A percentile compares a stretch with the other conserved stretches of the same genome.
Conservation (phyloP, 306 rosid species). For the Lithocarpus polystachyus region DNA sequence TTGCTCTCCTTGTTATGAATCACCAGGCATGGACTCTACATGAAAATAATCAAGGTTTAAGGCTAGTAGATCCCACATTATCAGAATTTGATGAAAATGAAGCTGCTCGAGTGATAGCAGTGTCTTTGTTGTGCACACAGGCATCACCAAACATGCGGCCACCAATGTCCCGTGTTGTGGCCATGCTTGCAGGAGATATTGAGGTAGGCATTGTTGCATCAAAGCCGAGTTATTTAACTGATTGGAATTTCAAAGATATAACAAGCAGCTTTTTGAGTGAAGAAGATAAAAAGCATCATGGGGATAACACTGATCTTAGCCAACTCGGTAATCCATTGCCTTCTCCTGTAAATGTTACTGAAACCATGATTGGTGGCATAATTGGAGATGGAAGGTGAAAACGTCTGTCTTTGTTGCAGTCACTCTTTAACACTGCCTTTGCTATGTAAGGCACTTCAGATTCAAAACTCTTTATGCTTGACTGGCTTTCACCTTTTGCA, state of each 20-base stretch:
- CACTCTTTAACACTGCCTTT: no score
- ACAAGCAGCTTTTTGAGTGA: conserved; percentile 14
- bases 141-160: conserved; percentile 59
- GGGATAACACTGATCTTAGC: conserved; percentile 24
- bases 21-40: conserved; percentile 62
- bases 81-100: conserved; percentile 41
- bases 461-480: no score
- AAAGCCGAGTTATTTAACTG: conserved; percentile 63
- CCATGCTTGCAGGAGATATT: conserved; percentile 62
- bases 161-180: conserved; percentile 70
- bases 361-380: no score
- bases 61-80: conserved; percentile 45
- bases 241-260: conserved; percentile 58
- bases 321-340: conserved; percentile 24
- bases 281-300: not conserved
- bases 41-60: conserved; percentile 35
- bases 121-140: conserved; percentile 67
- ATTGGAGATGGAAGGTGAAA: no score
- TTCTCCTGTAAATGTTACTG: conserved; percentile 17
- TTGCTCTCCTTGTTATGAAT: no score
- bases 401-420: no score
- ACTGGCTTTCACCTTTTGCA: no score
- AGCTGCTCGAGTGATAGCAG: conserved; percentile 39
- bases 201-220: conserved; percentile 47
- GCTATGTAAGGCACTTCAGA: no score